Conservation (phyloP, 495 filamentous ascomycete genomes). For the Xylaria castorea region DNA sequence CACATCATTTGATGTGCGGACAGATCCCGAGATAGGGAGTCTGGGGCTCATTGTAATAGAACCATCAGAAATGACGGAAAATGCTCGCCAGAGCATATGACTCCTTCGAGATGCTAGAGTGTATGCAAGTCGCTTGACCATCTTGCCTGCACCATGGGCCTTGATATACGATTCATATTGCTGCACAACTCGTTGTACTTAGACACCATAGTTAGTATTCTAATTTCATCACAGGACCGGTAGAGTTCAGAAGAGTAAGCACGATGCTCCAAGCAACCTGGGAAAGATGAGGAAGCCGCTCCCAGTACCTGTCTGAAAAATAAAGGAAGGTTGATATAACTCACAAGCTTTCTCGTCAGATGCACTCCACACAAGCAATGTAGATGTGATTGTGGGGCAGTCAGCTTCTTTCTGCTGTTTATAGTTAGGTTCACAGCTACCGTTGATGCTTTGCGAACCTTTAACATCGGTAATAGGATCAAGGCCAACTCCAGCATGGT, state of each 20-base stretch:
- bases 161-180: constrained; percentile 25
- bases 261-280: background rate
- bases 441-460: background rate
- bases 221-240: background rate
- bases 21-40: constrained; percentile 12
- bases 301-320: background rate
- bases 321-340: background rate
- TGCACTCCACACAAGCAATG: constrained; percentile 41
- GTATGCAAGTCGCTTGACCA: constrained; percentile 27
- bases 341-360: constrained; percentile 38
- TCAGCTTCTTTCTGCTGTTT: too few species aligned
- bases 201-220: background rate
- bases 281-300: background rate
- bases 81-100: constrained; percentile 36
- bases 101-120: constrained; percentile 38
- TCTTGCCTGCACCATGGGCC: background rate
- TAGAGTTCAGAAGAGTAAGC: background rate
- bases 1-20: constrained; percentile 23
- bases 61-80: constrained; percentile 31
- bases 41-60: background rate
- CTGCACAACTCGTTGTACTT: constrained; percentile 27
- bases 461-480: background rate
- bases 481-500: background rate
- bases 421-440: background rate
- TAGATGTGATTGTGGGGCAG: background rate